Evolutionary conservation across 78 protist genomes (phyloP).

Genomic region (Cavenderia fasciculata): DNA sequence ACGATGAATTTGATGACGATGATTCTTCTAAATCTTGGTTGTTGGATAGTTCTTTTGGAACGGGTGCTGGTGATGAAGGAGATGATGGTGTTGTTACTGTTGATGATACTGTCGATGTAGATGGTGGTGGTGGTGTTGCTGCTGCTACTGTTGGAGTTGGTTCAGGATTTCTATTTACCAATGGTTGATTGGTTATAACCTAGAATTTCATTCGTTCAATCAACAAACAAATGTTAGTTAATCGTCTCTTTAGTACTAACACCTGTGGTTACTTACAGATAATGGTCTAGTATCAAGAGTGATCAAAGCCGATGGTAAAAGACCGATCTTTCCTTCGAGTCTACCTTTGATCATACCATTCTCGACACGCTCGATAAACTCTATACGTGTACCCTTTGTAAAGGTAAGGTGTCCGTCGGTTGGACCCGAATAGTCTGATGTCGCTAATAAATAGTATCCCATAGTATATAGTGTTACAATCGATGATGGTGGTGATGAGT

Average conservation of each 20-base stretch:
- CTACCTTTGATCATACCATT: constrained; percentile 64
- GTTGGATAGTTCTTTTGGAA: too few relatives aligned
- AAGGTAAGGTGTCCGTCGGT: constrained; percentile 51
- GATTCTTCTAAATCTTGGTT: too few relatives aligned
- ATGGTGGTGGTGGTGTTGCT: background rate
- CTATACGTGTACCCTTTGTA: constrained; percentile 50
- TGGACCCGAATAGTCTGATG: constrained; percentile 50
- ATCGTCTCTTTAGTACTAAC: background rate
- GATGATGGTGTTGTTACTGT: background rate
- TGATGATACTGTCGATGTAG: background rate
- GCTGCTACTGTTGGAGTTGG: background rate
- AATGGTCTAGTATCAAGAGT: constrained; percentile 70
- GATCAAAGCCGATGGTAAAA: constrained; percentile 59
- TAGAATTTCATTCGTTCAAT: background rate
- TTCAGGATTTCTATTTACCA: background rate
- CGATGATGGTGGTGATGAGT: too few relatives aligned
- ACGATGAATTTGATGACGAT: too few relatives aligned
- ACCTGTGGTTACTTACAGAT: constrained; percentile 30
- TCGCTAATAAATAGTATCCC: constrained; percentile 60
- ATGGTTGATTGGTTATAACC: constrained; percentile 21
- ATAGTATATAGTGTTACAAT: too few relatives aligned
- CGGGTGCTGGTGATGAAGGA: too few relatives aligned
- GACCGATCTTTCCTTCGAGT: constrained; percentile 69
- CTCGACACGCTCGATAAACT: constrained; percentile 52
- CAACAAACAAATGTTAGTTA: background rate